A percentile compares a stretch with the other conserved stretches of the same genome.
Conservation (phyloP, 352 stramenopile genomes). For the Phytophthora sansomeana region DNA sequence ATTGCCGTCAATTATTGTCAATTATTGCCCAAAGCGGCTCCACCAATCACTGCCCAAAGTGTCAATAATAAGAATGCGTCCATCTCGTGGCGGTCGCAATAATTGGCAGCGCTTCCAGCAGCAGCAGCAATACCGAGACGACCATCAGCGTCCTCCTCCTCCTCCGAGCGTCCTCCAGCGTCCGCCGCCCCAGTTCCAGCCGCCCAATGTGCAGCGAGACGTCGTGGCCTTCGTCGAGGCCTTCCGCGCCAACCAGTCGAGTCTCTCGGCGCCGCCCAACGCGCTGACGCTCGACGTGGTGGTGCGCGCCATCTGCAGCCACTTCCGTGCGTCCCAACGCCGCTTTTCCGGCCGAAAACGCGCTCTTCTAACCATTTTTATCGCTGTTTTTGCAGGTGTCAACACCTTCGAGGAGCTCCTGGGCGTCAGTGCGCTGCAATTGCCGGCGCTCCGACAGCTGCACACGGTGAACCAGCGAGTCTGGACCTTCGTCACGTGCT, state of each 20-base stretch:
- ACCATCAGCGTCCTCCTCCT: neutral
- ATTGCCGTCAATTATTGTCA: too few relatives aligned
- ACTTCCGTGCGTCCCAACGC: constrained; percentile 59
- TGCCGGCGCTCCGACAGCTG: constrained; percentile 62
- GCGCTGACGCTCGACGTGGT: constrained; percentile 58
- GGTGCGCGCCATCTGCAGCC: constrained; percentile 62
- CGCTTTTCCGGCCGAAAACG: neutral
- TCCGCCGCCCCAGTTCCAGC: constrained; percentile 2
- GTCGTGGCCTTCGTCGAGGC: constrained; percentile 68
- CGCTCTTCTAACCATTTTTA: neutral
- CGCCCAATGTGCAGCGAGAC: constrained; percentile 46
- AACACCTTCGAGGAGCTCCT: constrained; percentile 65
- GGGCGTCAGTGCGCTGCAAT: constrained; percentile 47
- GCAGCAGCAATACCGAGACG: constrained; percentile 35
- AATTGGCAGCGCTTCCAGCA: constrained; percentile 51
- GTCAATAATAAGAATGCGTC: neutral
- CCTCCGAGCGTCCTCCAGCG: constrained; percentile 15
- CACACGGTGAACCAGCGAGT: constrained; percentile 76
- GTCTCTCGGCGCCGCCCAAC: constrained; percentile 55
- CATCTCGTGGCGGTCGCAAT: constrained; percentile 21
- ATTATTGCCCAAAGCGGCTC: too few relatives aligned
- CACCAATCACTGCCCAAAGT: too few relatives aligned
- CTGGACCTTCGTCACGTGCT: constrained; percentile 86
- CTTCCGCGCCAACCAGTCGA: constrained; percentile 62
- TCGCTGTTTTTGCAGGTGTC: constrained; percentile 37